Evolutionary conservation across 352 stramenopile species (phyloP), one percentile per base, ranked within the genome.

Genomic region (Phytophthora litchii): DNA sequence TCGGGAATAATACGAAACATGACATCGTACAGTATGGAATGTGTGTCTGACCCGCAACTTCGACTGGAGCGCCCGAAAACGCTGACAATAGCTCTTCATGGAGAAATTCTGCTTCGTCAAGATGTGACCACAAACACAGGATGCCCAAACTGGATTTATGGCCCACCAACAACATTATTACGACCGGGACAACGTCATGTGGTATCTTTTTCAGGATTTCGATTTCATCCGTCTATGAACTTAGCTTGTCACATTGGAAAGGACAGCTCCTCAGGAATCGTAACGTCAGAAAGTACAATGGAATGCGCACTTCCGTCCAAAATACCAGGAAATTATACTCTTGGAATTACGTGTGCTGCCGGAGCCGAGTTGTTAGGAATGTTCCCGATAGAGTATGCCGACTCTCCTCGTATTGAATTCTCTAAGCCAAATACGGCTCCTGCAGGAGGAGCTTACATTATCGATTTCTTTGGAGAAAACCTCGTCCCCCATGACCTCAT

Each of bases 311-410:
- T 83, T 21, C 70, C 70, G 20, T 0, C 27, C 3, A 62, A 71
- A 43, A 52, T 46, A 23, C 70, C 74, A 49, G 74, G 74, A 41
- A 60, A 67, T 13, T 83, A 83, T 41, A 72, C 45, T 10, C 40
- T 83, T 20, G n/a, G 31, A 19, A 43, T 83, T 12, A 23, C 63
- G 0, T 83, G 74, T 27, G 49, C n/a, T 3, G 7, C 21, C 25
- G 20, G 23, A 12, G 35, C 23, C 1, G 13, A 61, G 13, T n/a
- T 61, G 0, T 1, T 77, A 2, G 58, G 37, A 1, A 60, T 31
- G 20, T 67, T 77, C 20, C 29, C 57, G 32, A 20, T 83, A 20
- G 57, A 76, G 20, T 78, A 72, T 34, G 43, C 29, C 17, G 38
- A 25, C 9, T 40, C 44, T 27, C 59, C 69, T 21, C 43, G 44